Percentiles rank a stretch among this genome's conserved stretches.
Evolutionary conservation across 352 stramenopile genomes (phyloP).

Genomic region (Phytopythium mirpurense): DNA sequence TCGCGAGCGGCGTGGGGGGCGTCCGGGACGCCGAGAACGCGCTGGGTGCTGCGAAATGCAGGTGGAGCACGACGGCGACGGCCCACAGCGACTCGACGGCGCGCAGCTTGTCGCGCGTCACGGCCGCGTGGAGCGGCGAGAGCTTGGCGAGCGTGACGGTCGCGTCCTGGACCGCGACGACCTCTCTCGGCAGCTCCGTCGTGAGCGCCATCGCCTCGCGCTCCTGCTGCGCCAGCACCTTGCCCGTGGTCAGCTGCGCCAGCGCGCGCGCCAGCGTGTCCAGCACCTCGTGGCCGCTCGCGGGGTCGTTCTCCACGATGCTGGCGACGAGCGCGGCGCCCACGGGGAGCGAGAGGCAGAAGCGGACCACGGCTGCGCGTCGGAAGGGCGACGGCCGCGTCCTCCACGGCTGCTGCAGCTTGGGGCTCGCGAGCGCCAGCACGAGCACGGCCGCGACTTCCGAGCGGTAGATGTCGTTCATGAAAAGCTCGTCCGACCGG

Average conservation of each 20-base stretch:
- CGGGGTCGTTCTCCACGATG: conserved; percentile 49
- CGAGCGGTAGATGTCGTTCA: conserved; percentile 50
- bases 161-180: conserved; percentile 12
- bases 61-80: conserved; percentile 16
- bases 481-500: conserved; percentile 34
- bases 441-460: conserved; percentile 48
- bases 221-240: conserved; percentile 28
- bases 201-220: conserved; percentile 14
- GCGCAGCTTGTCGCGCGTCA: conserved; percentile 27
- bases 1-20: not conserved
- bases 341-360: conserved; percentile 29
- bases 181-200: conserved; percentile 6
- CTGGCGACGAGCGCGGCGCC: conserved; percentile 34
- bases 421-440: conserved; percentile 26
- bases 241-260: conserved; percentile 11
- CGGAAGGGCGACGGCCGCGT: conserved; percentile 10
- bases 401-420: conserved; percentile 11
- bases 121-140: conserved; percentile 29
- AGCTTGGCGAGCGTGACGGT: conserved; percentile 31
- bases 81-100: conserved; percentile 11
- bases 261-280: conserved; percentile 29
- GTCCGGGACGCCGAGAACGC: not conserved
- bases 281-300: conserved; percentile 28
- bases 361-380: conserved; percentile 5
- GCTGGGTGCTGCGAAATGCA: conserved; percentile 5